Percentiles rank a stretch among this genome's conserved stretches.
Evolutionary conservation across 805 yeast genomes (phyloP).

Genomic region (Pichia cabralensis): DNA sequence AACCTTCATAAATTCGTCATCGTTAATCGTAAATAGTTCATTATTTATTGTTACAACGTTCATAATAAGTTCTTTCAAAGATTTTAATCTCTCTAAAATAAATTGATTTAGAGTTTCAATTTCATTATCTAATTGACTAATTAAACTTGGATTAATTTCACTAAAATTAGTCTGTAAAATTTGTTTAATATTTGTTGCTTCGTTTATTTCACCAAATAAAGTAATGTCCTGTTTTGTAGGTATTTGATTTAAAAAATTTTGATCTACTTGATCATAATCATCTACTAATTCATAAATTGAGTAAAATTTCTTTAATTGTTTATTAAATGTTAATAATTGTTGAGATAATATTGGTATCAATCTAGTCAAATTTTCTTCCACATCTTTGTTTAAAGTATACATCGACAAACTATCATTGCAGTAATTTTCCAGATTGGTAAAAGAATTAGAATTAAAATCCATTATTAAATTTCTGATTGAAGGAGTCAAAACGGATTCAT

Average conservation of each 20-base stretch:
- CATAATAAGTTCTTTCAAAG: slow-evolving; percentile 1
- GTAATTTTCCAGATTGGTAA: slow-evolving; percentile 13
- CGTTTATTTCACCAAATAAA: slow-evolving; percentile 9
- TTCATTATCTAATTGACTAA: slow-evolving; percentile 21
- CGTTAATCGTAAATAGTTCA: slow-evolving; percentile 5
- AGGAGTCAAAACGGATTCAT: slow-evolving; percentile 11
- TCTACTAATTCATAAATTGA: slow-evolving; percentile 14
- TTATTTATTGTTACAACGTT: slow-evolving; percentile 2
- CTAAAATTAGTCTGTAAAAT: slow-evolving; percentile 21
- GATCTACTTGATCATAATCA: slow-evolving; percentile 9
- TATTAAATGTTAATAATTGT: slow-evolving; percentile 16
- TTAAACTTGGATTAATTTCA: slow-evolving; percentile 18
- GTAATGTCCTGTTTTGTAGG: slow-evolving; percentile 20
- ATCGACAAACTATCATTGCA: slow-evolving; percentile 17
- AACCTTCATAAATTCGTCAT: slow-evolving; percentile 4
- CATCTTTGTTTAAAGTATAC: slow-evolving; percentile 14
- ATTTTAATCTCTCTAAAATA: slow-evolving; percentile 4
- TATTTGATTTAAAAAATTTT: slow-evolving; percentile 13
- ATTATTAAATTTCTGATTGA: slow-evolving; percentile 15
- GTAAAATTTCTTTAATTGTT: slow-evolving; percentile 18
- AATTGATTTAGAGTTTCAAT: slow-evolving; percentile 16
- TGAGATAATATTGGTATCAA: slow-evolving; percentile 20
- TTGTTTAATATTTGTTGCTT: slow-evolving; percentile 19
- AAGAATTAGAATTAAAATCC: slow-evolving; percentile 14
- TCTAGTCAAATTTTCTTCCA: slow-evolving; percentile 16